Evolutionary conservation across 768 basidiomycete genomes (phyloP), one percentile per base, ranked within the genome.

Genomic region (Sporobolomyces pararoseus): DNA sequence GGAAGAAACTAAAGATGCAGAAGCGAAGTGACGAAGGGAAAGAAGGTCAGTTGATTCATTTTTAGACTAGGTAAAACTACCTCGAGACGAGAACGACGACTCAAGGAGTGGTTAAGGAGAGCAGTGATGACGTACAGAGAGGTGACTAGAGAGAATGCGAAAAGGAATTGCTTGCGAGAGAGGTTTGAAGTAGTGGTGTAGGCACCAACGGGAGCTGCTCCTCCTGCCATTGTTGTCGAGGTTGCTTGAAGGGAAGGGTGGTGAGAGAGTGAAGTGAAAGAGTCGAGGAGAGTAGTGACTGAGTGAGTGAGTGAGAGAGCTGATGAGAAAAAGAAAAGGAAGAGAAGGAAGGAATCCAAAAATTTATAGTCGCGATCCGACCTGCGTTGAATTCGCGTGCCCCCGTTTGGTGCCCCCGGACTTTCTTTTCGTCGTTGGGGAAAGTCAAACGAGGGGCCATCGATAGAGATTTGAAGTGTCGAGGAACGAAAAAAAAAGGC

Each of bases 251-350:
- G 46, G 6, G 46, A 47, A 46, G 7, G 47, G 75, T 68, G 10
- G 87, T 87, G 75, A 76, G 10, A 82, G 82, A 1, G 84, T 85
- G 65, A 75, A 85, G 49, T 88, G 88, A 19, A 75, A 90, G 67
- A 16, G 61, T 9, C 39, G 39, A 16, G 35, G 39, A 4, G 39
- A 32, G 4, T n/a, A 39, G n/a, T 17, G 31, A 17, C 13, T 1
- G 34, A 16, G 34, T 25, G 47, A 58, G 64, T 17, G 27, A 7
- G 23, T 34, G 35, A 29, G 47, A 42, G n/a, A 13, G 49, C 7
- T n/a, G 19, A 4, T n/a, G 35, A 27, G 27, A 32, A 37, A 37
- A 7, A 47, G 34, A 52, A 32, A 42, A n/a, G 31, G n/a, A 32
- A 76, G 76, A 80, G 21, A 25, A 46, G 42, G 16, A 59, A 46